These are phyloP conservation scores for Entelexis paramagnoliae DNA, from an alignment of 1,139 yeast genomes.

Conservation along the genomic window DNA sequence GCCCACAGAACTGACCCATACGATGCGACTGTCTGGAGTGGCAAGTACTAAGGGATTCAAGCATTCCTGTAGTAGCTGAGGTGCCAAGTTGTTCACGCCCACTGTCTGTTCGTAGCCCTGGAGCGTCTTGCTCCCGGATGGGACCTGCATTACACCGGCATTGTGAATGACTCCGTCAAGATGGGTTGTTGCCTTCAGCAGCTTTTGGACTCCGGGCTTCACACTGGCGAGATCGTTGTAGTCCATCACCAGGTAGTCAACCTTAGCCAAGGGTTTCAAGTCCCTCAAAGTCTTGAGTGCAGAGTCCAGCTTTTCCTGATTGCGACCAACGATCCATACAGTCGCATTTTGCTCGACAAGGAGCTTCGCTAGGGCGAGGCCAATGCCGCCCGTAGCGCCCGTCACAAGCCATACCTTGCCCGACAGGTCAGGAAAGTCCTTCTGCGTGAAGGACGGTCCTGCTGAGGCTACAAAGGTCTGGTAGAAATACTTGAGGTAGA, in stretches of 20 bases:
- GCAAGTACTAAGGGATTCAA: slow-evolving; percentile 37
- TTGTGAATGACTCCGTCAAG: slow-evolving; percentile 31
- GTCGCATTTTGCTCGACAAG: slow-evolving; percentile 39
- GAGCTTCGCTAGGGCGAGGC: slow-evolving; percentile 35
- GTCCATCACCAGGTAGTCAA: slow-evolving; percentile 32
- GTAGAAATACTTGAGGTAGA: neutral
- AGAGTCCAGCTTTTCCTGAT: slow-evolving; percentile 30
- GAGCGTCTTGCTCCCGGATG: slow-evolving; percentile 32
- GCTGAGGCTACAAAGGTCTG: neutral
- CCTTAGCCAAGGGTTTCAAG: slow-evolving; percentile 25
- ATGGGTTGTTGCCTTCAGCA: slow-evolving; percentile 25
- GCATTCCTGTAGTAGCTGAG: slow-evolving; percentile 40
- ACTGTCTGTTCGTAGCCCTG: slow-evolving; percentile 45
- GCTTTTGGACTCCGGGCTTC: slow-evolving; percentile 35
- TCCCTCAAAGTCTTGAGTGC: slow-evolving; percentile 32
- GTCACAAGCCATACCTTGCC: slow-evolving; percentile 39
- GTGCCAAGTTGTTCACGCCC: slow-evolving; percentile 45
- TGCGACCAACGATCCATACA: slow-evolving; percentile 38
- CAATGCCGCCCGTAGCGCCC: slow-evolving; percentile 43
- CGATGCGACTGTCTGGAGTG: slow-evolving; percentile 32
- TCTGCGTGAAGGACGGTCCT: neutral
- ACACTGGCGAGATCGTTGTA: slow-evolving; percentile 39
- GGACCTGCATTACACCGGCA: slow-evolving; percentile 43
- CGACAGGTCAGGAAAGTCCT: slow-evolving; percentile 38
- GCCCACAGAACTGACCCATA: slow-evolving; percentile 41